Conservation (phyloP, 1,284 basidiomycete species). For the Takashimella tepidaria region DNA sequence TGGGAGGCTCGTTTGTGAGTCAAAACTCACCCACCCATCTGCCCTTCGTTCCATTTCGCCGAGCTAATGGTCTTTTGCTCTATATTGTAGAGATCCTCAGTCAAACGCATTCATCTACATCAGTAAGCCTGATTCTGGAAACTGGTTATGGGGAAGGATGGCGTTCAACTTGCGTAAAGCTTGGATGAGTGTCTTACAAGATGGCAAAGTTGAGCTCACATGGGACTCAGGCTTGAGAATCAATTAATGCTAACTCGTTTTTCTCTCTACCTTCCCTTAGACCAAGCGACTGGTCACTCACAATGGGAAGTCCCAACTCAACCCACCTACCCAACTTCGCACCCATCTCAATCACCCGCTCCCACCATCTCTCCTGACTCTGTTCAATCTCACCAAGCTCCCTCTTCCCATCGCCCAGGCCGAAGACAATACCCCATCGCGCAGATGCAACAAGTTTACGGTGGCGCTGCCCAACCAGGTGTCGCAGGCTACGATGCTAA, state of each 20-base stretch:
- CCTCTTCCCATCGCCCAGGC: constrained; percentile 50
- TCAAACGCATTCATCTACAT: constrained; percentile 82
- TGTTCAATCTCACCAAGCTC: too few relatives aligned
- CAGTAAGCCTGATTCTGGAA: too few relatives aligned
- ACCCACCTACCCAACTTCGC: constrained; percentile 22
- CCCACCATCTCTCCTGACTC: constrained; percentile 46
- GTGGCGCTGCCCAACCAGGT: constrained; percentile 33
- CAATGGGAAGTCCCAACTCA: constrained; percentile 61
- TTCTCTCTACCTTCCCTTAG: constrained; percentile 15
- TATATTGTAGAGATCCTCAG: constrained; percentile 62
- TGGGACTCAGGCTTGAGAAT: too few relatives aligned
- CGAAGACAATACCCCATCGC: constrained; percentile 85
- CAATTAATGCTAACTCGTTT: too few relatives aligned
- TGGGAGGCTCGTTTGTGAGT: constrained; percentile 83
- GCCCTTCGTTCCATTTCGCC: constrained; percentile 3
- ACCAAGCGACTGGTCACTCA: constrained; percentile 52
- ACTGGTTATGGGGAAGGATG: too few relatives aligned
- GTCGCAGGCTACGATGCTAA: constrained; percentile 6
- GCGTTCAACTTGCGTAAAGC: too few relatives aligned
- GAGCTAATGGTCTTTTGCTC: constrained; percentile 10
- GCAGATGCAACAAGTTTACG: constrained; percentile 74
- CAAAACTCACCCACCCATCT: constrained; percentile 2
- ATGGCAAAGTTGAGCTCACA: too few relatives aligned
- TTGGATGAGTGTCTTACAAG: too few relatives aligned
- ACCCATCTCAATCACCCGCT: constrained; percentile 20